phyloP scores from a whole-genome alignment of 139 green algal species.

The Haematococcus lacustris region DNA sequence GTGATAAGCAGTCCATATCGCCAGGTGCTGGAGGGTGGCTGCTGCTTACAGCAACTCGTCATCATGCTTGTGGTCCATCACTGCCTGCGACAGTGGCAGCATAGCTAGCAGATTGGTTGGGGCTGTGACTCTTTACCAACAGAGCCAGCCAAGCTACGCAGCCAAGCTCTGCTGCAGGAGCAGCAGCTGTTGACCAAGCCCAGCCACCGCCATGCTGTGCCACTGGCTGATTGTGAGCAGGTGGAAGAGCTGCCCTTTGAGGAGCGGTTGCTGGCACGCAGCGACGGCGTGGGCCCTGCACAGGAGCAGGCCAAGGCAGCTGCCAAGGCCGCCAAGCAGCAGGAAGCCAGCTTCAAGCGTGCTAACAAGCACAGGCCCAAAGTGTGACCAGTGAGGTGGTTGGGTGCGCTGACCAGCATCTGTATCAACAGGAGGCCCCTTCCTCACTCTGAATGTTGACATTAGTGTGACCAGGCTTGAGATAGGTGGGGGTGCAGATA shows the following conservation, averaged over 20 bases:
- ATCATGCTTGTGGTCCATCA: no score
- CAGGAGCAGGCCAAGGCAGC: background rate
- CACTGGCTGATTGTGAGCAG: background rate
- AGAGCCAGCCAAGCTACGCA: no score
- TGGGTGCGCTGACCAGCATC: no score
- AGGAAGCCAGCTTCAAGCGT: constrained; percentile 36
- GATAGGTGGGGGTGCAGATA: no score
- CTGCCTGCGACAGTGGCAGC: background rate
- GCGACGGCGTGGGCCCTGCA: background rate
- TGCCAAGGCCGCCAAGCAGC: background rate
- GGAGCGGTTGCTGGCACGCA: background rate
- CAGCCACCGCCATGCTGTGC: background rate
- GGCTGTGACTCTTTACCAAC: background rate
- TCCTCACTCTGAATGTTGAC: background rate
- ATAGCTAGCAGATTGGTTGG: background rate
- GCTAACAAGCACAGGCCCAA: constrained; percentile 64
- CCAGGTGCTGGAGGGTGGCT: no score
- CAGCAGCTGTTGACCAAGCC: background rate
- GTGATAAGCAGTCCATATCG: no score
- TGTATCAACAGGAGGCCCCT: background rate
- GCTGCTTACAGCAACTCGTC: no score
- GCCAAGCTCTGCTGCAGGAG: no score
- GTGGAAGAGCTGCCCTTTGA: background rate
- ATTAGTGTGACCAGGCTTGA: background rate
- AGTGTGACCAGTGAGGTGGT: no score